Conservation (phyloP, 768 basidiomycete genomes). For the Phaeolepiota aurea region DNA sequence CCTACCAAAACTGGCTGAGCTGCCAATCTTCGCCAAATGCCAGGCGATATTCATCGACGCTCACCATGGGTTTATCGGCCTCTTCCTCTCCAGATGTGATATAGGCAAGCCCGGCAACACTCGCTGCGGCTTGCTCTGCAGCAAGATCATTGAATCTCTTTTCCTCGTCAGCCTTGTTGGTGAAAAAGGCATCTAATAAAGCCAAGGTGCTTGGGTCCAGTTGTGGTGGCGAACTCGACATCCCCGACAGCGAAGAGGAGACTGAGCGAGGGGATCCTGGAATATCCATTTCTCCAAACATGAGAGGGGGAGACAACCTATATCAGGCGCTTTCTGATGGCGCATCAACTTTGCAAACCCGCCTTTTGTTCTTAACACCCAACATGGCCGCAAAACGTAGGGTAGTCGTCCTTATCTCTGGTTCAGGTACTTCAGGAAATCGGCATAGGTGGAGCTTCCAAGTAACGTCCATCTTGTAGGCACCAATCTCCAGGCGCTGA, state of each 20-base stretch:
- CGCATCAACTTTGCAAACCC: too few relatives aligned
- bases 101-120: constrained; percentile 22
- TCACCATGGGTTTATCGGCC: constrained; percentile 28
- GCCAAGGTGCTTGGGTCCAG: constrained; percentile 29
- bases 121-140: constrained; percentile 24
- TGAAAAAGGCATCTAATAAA: constrained; percentile 29
- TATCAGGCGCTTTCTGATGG: too few relatives aligned
- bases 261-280: constrained; percentile 19
- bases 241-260: constrained; percentile 4
- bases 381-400: constrained; percentile 1
- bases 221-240: constrained; percentile 25
- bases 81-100: constrained; percentile 8
- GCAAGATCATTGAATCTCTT: constrained; percentile 29
- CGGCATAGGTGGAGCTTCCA: neutral
- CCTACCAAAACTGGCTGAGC: constrained; percentile 43
- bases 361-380: too few relatives aligned
- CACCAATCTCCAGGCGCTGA: constrained; percentile 92
- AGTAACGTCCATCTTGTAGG: constrained; percentile 35
- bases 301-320: too few relatives aligned
- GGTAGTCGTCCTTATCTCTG: constrained; percentile 4
- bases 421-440: constrained; percentile 2
- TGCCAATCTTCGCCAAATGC: constrained; percentile 44
- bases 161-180: constrained; percentile 34
- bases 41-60: constrained; percentile 31
- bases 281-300: neutral